phyloP scores from a whole-genome alignment of 2,329 filamentous ascomycete genomes.

The Colletotrichum tropicicola region DNA sequence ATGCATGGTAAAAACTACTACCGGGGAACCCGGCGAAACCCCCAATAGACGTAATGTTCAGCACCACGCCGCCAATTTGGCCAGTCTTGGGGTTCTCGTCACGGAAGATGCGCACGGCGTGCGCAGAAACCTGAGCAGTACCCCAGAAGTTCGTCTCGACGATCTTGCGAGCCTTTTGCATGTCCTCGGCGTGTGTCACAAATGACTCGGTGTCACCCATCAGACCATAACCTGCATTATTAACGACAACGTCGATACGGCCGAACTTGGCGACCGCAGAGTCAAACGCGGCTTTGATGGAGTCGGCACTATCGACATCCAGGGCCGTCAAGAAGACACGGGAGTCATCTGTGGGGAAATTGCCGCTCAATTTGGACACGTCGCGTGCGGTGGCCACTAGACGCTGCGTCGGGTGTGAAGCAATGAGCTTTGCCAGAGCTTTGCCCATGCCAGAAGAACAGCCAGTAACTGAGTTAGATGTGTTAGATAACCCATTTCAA shows the following conservation, averaged over 20 bases:
- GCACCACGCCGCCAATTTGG: conserved; percentile 57
- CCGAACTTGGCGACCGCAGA: conserved; percentile 41
- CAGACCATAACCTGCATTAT: neutral
- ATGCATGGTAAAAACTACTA: conserved; percentile 48
- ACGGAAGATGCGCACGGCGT: conserved; percentile 47
- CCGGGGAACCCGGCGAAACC: conserved; percentile 46
- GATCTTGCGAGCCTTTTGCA: neutral
- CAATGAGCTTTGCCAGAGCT: conserved; percentile 47
- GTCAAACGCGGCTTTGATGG: conserved; percentile 43
- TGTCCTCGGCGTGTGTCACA: neutral
- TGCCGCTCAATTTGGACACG: conserved; percentile 41
- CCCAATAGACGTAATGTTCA: conserved; percentile 65
- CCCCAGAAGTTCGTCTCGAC: conserved; percentile 55
- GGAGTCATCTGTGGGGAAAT: conserved; percentile 46
- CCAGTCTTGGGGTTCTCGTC: conserved; percentile 40
- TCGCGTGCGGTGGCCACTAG: conserved; percentile 56
- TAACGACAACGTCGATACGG: neutral
- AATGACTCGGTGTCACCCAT: conserved; percentile 4
- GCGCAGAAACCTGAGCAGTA: conserved; percentile 45
- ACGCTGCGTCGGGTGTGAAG: conserved; percentile 45
- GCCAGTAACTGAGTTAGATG: conserved; percentile 49
- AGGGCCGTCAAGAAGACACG: conserved; percentile 59
- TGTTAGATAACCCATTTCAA: neutral
- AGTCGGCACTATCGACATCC: conserved; percentile 61
- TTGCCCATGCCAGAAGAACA: conserved; percentile 57